These are phyloP conservation scores for Mrakia blollopis DNA, from an alignment of 768 basidiomycete species.

Conservation along the genomic window DNA sequence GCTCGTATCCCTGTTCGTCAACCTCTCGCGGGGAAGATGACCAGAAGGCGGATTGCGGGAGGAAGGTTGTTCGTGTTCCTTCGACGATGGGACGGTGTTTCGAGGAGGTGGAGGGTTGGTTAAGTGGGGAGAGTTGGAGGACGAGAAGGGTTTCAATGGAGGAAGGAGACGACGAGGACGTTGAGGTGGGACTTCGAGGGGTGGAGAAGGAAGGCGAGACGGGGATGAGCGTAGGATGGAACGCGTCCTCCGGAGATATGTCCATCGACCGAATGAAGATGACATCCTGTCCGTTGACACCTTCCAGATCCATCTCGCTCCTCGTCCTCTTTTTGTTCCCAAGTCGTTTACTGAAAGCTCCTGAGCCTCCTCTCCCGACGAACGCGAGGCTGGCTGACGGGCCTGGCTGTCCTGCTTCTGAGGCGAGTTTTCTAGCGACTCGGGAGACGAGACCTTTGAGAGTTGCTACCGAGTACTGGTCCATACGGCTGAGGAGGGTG, in stretches of 20 bases:
- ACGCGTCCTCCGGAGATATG: background rate
- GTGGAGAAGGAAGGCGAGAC: background rate
- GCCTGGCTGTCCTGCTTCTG: background rate
- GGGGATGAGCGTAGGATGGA: background rate
- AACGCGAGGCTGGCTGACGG: background rate
- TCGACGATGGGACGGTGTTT: conserved; percentile 1
- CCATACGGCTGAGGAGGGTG: background rate
- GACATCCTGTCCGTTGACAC: background rate
- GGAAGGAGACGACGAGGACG: background rate
- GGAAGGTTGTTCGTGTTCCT: too few relatives aligned
- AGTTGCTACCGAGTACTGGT: background rate
- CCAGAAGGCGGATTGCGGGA: background rate
- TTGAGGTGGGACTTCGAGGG: background rate
- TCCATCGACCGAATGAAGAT: background rate
- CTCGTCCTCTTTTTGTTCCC: background rate
- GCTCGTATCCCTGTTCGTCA: background rate
- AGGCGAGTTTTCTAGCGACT: background rate
- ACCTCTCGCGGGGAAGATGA: background rate
- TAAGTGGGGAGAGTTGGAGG: conserved; percentile 1
- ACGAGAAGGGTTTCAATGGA: background rate
- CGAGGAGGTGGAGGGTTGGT: background rate
- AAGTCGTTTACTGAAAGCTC: background rate
- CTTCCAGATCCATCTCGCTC: conserved; percentile 15
- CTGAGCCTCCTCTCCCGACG: too few relatives aligned
- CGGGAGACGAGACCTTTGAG: background rate